These are phyloP conservation scores for Digitaria exilis DNA, from an alignment of 202 grass and related monocot genomes.

Conservation along the genomic window DNA sequence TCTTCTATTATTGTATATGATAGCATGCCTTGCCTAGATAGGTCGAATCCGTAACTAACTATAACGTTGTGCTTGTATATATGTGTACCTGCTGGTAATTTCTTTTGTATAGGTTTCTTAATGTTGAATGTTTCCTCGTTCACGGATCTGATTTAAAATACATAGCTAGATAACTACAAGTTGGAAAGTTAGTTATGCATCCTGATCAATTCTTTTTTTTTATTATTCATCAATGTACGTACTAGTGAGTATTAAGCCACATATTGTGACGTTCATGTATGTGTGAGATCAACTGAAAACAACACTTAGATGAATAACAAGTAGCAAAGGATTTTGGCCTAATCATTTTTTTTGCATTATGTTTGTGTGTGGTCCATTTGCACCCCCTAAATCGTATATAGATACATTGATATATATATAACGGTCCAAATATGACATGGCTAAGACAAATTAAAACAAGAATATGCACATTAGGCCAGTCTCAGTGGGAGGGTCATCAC, in stretches of 20 bases:
- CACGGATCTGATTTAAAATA: too few relatives aligned
- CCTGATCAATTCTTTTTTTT: neutral
- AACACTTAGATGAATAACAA: neutral
- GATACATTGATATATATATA: too few relatives aligned
- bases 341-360: too few relatives aligned
- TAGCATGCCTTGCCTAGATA: neutral
- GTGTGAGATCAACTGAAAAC: neutral
- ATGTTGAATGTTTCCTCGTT: neutral
- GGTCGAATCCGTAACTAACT: neutral
- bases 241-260: neutral
- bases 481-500: too few relatives aligned
- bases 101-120: neutral
- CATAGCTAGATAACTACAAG: neutral
- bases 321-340: too few relatives aligned
- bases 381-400: too few relatives aligned
- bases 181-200: neutral
- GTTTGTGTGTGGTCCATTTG: too few relatives aligned
- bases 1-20: neutral
- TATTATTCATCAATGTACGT: neutral
- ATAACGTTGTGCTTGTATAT: neutral
- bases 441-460: too few relatives aligned
- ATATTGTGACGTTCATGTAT: neutral
- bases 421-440: too few relatives aligned
- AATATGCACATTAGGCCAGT: neutral
- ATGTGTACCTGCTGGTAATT: neutral